Evolutionary conservation across 176 grass and related monocot genomes (phyloP), one percentile per base, ranked within the genome.

Genomic region (Tillandsia leiboldiana): DNA sequence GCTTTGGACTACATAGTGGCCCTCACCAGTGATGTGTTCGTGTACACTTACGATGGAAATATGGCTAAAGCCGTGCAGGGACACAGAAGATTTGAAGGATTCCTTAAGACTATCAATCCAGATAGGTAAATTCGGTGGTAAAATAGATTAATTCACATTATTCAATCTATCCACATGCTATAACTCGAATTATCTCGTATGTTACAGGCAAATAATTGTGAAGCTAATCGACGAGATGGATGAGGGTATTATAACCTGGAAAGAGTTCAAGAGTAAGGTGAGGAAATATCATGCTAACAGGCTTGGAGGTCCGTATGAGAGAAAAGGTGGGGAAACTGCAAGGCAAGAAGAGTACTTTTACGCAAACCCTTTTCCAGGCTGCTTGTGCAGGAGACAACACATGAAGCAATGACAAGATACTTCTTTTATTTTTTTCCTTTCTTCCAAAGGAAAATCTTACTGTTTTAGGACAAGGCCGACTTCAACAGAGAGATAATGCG

Each of bases 41-140:
- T 99, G 50, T 93, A 99, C 62, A 99, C 94, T 49, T 99, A 99
- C 71, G 89, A 99, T 29, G 94, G 94, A 33, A 93, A 93, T 85
- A 99, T 99, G 94, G 94, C 94, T 13, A 99, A 77, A 80, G 90
- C 94, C 51, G 94, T 99, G 69, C 87, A 88, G 22, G 94, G 94
- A 12, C 94, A 99, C 67, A 81, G 94, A 74, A 87, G 75, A 75
- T 99, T 88, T 10, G 89, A 99, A 84, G 94, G 89, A 48, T 99
- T 99, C 68, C 69, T 58, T 12, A 93, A 90, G 80, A 93, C 89
- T 48, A 90, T 99, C 15, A 85, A 87, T 58, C 94, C 89, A 0
- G 73, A 96, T 72, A 96, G 87, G 91, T 96, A 80, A 67, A n/a
- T 29, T 75, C 58, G 29, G 9, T 73, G 13, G 49, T 10, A 73